Evolutionary conservation across 257 asterid genomes (phyloP), one percentile per base, ranked within the genome.

Genomic region (Echites panduratus): DNA sequence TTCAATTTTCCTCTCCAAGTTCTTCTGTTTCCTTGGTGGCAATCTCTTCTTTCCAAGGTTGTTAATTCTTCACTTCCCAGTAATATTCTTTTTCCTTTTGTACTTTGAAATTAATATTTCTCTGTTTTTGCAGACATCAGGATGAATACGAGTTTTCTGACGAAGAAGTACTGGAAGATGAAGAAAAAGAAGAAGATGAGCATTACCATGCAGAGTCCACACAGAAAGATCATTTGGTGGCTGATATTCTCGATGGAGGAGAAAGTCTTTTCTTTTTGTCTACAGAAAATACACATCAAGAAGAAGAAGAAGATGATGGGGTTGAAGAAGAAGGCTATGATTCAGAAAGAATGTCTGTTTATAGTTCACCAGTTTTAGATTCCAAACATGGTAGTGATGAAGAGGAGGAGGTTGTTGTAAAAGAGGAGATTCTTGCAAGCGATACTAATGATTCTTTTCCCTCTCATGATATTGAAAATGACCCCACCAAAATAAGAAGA

Each of bases 21-120:
- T 89, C 72, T 88, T 93, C 87, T 71, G 73, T 75, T 86, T 89
- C 79, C 80, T 90, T 63, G 98, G 97, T 48, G 98, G 89, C 78
- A 86, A 86, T 72, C 90, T 89, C 7, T 88, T 89, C 72, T 79
- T 82, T 84, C 88, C 78, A 73, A 90, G 97, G 98, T 90, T 76
- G 1, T 12, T 5, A 10, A 71, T 24, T 43, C 53, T 41, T 9
- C 35, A 6, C 17, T 41, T 38, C n/a, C 11, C 54, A 16, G 7
- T 17, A 14, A 47, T 2, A 11, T 35, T 22, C 48, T 43, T 27
- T 35, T 12, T 27, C 6, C 7, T 14, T 61, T 14, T 27, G 0
- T 29, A 10, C 17, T 41, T 40, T 5, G 44, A 32, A 13, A 14
- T 49, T 49, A n/a, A n/a, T 49, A n/a, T 49, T 65, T 53, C 29